A percentile compares a stretch with the other conserved stretches of the same genome.
Evolutionary conservation across 2,329 filamentous ascomycete species (phyloP).

Genomic region (Penicillium sp.): DNA sequence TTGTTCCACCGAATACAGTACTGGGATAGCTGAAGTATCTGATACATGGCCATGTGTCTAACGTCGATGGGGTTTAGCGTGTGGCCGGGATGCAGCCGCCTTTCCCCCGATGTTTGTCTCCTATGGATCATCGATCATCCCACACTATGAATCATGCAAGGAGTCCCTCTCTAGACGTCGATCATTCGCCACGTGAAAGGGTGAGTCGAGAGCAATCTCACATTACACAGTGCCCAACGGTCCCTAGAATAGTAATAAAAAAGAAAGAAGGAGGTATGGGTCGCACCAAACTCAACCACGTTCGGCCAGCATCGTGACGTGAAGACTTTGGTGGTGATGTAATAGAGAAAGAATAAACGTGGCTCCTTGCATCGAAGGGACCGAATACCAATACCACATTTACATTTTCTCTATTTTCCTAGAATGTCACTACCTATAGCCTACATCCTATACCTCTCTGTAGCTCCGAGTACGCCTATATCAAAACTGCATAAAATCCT

Average conservation of each 20-base stretch:
- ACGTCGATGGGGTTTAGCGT: constrained; percentile 14
- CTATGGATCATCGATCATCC: background rate
- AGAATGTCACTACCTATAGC: too few relatives aligned
- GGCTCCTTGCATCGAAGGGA: background rate
- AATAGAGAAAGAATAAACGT: constrained; percentile 5
- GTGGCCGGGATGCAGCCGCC: background rate
- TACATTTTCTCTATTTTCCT: too few relatives aligned
- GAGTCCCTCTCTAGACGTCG: constrained; percentile 5
- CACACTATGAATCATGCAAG: constrained; percentile 9
- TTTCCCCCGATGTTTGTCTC: background rate
- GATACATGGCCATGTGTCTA: constrained; percentile 17
- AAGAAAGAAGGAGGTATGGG: background rate
- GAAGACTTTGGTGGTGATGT: constrained; percentile 14
- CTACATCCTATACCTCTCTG: too few relatives aligned
- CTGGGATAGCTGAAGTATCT: background rate
- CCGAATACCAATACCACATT: background rate
- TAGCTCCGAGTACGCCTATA: background rate
- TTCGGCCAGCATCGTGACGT: constrained; percentile 7
- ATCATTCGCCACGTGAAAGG: constrained; percentile 15
- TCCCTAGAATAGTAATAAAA: background rate
- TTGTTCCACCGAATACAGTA: background rate
- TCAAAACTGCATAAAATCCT: background rate
- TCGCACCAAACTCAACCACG: constrained; percentile 7
- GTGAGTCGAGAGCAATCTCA: background rate
- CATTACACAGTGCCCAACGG: background rate